These are phyloP conservation scores for Kockiozyma suomiensis DNA, from an alignment of 805 yeast species.

Conservation along the genomic window DNA sequence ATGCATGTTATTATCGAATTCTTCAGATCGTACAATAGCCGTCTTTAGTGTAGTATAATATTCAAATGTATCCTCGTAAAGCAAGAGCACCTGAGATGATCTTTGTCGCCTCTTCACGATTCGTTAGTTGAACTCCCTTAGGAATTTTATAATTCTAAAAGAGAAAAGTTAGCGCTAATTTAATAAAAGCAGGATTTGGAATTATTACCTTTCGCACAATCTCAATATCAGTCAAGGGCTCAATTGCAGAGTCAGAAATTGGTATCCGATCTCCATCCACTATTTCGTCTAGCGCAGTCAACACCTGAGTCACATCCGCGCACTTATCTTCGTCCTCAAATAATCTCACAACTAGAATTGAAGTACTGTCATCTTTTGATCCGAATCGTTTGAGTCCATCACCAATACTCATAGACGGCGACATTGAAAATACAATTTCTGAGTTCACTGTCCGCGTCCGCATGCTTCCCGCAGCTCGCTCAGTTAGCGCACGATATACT, in stretches of 20 bases:
- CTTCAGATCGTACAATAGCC: neutral
- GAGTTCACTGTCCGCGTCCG: constrained; percentile 70
- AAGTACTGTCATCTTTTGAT: constrained; percentile 52
- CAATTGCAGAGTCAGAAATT: constrained; percentile 13
- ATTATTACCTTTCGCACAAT: constrained; percentile 23
- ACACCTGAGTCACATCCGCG: neutral
- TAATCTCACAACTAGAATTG: constrained; percentile 58
- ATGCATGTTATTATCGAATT: neutral
- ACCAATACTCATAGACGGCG: constrained; percentile 70
- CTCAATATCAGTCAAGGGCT: constrained; percentile 13
- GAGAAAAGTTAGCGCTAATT: too few relatives aligned
- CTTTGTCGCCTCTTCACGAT: constrained; percentile 8
- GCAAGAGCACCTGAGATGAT: constrained; percentile 27
- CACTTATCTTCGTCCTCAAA: constrained; percentile 1
- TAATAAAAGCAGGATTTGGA: too few relatives aligned
- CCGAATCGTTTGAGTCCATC: constrained; percentile 77
- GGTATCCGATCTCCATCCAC: constrained; percentile 31
- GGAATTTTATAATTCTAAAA: constrained; percentile 29
- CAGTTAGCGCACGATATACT: constrained; percentile 61
- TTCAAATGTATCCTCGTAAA: constrained; percentile 25
- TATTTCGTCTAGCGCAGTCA: constrained; percentile 32
- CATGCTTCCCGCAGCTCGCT: constrained; percentile 48
- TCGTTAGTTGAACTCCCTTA: constrained; percentile 10
- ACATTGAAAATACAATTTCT: constrained; percentile 67
- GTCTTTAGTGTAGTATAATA: too few relatives aligned